Conservation (phyloP, 2,329 filamentous ascomycete genomes). For the Seiridium cupressi region DNA sequence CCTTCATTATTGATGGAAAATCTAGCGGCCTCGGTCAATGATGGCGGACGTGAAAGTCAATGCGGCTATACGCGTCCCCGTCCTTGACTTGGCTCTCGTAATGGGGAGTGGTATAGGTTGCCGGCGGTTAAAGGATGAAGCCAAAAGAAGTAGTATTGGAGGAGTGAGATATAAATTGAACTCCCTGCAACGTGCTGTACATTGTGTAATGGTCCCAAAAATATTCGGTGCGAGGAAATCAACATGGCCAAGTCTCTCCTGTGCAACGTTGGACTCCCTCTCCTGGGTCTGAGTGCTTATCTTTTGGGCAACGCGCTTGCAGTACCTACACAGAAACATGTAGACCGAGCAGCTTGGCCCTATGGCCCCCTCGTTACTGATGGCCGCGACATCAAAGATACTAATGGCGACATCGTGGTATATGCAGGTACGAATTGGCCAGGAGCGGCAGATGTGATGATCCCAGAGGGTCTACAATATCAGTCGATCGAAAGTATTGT, state of each 20-base stretch:
- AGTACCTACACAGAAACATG: not conserved
- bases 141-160: too few species aligned
- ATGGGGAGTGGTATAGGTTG: too few species aligned
- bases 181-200: not conserved
- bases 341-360: conserved; percentile 20
- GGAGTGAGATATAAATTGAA: too few species aligned
- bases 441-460: conserved; percentile 58
- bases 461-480: conserved; percentile 64
- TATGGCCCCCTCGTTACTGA: conserved; percentile 34
- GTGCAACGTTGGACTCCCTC: conserved; percentile 15
- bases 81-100: not conserved
- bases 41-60: not conserved
- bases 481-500: conserved; percentile 56
- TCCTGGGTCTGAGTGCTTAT: conserved; percentile 23
- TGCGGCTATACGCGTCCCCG: conserved; percentile 7
- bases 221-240: not conserved
- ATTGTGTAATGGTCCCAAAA: not conserved
- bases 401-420: conserved; percentile 39
- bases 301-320: conserved; percentile 10
- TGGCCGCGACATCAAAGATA: conserved; percentile 42
- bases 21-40: not conserved
- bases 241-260: conserved; percentile 16
- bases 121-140: too few species aligned
- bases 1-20: not conserved
- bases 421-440: conserved; percentile 63